Evolutionary conservation across 345 rosid species (phyloP), one percentile per base, ranked within the genome.

Genomic region (Nasturtium officinale): DNA sequence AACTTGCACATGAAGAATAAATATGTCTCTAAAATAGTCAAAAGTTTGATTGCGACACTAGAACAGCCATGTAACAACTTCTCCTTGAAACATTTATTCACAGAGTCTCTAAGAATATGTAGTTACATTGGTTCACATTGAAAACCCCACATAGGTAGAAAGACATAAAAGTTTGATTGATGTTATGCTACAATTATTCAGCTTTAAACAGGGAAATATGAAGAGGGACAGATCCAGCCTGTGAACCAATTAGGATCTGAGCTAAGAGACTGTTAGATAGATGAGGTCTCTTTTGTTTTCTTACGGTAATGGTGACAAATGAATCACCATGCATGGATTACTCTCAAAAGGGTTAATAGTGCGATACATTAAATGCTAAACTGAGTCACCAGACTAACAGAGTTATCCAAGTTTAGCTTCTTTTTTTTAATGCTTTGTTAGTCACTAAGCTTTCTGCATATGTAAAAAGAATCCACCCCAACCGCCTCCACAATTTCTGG

Each of bases 321-420:
- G 80, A 77, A 56, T 69, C 76, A 64, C 47, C 53, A 70, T 77
- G 76, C 72, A 77, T 77, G 80, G 76, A 70, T 33, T 70, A 70
- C 72, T 63, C 42, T 42, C 67, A 70, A 77, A 71, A 64, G 62
- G 45, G 38, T 47, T 38, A 47, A 64, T 77, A 77, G 76, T 77
- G 80, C 71, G 76, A 46, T 71, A 17, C 55, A 70, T 63, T 56
- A 56, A 69, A 46, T 77, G 76, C 76, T 55, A 69, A 47, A 76
- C 61, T 47, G 75, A 77, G 76, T 77, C 80, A 77, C 54, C 66
- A 61, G 13, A 53, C 26, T 51, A 56, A 47, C 16, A 55, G 11
- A 69, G 65, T 56, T 60, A 54, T 18, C 64, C 65, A 69, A 55
- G 53, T 55, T 55, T 15, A 38, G 53, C 61, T 64, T 69, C 59